Base-by-base conservation (phyloP, 2,329 filamentous ascomycete genomes). In the Fusarium setosum region DNA sequence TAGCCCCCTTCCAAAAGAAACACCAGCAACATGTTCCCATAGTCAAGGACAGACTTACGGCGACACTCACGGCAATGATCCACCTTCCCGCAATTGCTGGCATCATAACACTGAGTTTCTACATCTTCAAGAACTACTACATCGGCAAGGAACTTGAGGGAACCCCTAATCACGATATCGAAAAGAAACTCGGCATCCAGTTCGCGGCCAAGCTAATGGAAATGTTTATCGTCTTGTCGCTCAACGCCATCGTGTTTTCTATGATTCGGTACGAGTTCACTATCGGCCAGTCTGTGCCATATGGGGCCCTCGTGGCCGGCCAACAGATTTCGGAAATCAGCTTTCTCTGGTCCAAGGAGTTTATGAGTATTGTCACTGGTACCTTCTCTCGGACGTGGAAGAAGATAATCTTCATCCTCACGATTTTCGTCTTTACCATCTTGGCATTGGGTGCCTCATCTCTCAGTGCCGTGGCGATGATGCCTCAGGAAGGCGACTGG, bases 91-190 rank as follows among this genome's bases (percentile, higher is more conserved):
- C 63, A 1, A 65, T 69, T n/a, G 42, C 63, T 4, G 60, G 67
- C 1, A 64, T 69, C 5, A 26, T 60, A 2, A 56, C 63, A 1
- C 35, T 69, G 4, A 69, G 66, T 8, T 67, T 69, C 29, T 69
- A 63, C 20, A 69, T 69, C 1, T 69, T 69, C 35, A 69, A 69
- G 17, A 67, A 69, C 17, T 69, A 65, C 23, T 69, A 67, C 18
- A 63, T 69, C 12, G 66, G 67, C 6, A 69, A 69, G n/a, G 67
- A 69, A 23, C 63, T 69, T 2, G 56, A 69, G 26, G 67, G 67
- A 1, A 56, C 35, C 2, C 67, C 66, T 1, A 18, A 60, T 7
- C 55, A 67, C 13, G 66, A 69, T 6, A 32, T 65, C 3, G 52
- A 69, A 23, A 69, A 69, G n/a, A 67, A 65, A 29, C 41, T 67